phyloP scores from a whole-genome alignment of 257 asterid species.

The Solanum etuberosum region DNA sequence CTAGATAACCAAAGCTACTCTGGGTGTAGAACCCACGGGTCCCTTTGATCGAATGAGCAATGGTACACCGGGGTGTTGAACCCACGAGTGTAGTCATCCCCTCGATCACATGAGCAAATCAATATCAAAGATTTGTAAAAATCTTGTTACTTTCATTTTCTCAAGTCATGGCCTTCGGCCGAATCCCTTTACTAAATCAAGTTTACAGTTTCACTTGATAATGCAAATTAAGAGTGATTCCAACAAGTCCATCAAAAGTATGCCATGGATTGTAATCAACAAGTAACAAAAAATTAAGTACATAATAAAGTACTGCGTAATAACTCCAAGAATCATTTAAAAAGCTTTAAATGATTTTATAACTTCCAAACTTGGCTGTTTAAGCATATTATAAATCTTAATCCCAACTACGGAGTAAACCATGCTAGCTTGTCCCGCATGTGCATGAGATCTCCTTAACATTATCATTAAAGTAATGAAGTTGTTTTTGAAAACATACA shows the following conservation, averaged over 20 bases:
- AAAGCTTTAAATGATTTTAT: neutral
- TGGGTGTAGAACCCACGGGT: neutral
- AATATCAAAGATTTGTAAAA: neutral
- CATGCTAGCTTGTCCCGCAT: neutral
- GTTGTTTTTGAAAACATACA: neutral
- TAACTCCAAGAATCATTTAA: neutral
- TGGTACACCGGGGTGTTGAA: neutral
- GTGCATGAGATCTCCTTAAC: neutral
- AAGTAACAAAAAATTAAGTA: neutral
- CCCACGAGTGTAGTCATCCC: neutral
- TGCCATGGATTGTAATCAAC: neutral
- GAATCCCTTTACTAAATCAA: neutral
- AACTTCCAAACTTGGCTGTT: neutral
- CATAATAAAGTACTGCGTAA: neutral
- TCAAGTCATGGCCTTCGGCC: neutral
- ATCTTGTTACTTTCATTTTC: neutral
- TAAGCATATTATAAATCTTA: neutral
- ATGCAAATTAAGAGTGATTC: neutral
- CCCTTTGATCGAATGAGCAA: neutral
- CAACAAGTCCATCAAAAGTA: neutral
- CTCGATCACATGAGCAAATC: neutral
- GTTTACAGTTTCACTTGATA: neutral
- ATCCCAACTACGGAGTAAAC: neutral
- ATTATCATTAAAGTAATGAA: neutral
- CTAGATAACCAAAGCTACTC: neutral